phyloP scores from a whole-genome alignment of 73 alveolate species.

The Paramecium octaurelia region DNA sequence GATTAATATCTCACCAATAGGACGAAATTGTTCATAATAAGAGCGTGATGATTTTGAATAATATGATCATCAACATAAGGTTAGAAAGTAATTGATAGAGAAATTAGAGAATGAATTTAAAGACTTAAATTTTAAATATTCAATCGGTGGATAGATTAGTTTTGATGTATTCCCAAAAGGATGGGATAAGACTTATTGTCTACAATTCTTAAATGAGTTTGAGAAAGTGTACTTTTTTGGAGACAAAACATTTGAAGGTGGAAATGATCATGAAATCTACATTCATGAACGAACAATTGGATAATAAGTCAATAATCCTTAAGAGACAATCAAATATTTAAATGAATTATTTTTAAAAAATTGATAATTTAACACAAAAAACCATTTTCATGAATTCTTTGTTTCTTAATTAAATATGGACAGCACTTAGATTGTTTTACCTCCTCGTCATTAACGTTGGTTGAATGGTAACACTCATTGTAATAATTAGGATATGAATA shows the following conservation, averaged over 20 bases:
- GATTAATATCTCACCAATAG: slow-evolving; percentile 94
- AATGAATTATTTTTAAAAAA: slow-evolving; percentile 63
- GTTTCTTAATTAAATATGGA: background rate
- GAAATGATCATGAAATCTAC: slow-evolving; percentile 95
- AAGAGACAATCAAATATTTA: slow-evolving; percentile 80
- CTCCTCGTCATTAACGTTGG: background rate
- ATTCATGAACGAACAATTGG: slow-evolving; percentile 84
- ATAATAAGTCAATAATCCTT: slow-evolving; percentile 81
- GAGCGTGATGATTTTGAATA: slow-evolving; percentile 93
- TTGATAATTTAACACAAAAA: background rate
- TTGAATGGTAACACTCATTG: background rate
- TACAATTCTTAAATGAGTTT: slow-evolving; percentile 77
- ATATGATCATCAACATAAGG: slow-evolving; percentile 76
- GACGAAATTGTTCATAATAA: slow-evolving; percentile 91
- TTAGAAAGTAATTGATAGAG: slow-evolving; percentile 83
- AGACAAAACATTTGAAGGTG: slow-evolving; percentile 91
- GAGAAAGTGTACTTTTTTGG: slow-evolving; percentile 96
- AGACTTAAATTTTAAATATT: slow-evolving; percentile 73
- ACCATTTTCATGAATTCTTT: background rate
- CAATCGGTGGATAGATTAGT: slow-evolving; percentile 97
- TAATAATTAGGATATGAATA: background rate
- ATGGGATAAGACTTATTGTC: slow-evolving; percentile 95
- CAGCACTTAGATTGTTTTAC: background rate
- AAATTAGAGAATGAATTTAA: slow-evolving; percentile 73
- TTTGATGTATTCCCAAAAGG: slow-evolving; percentile 95